phyloP scores from a whole-genome alignment of 257 asterid species.

The Thymus mandschuricus region DNA sequence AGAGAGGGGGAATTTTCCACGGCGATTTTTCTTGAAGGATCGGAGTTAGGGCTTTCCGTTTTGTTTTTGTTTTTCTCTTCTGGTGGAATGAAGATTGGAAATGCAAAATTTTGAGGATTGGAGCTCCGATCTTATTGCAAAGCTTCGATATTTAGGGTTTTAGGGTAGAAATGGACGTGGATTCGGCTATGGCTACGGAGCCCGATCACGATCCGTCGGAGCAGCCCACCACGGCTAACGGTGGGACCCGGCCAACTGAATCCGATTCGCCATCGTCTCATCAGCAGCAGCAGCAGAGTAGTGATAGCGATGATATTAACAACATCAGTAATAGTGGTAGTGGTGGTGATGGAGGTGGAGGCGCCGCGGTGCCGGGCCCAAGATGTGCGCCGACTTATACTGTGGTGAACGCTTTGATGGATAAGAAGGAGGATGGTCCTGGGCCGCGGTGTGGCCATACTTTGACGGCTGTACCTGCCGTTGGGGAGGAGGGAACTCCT shows the following conservation, averaged over 20 bases:
- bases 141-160: slow-evolving; percentile 56
- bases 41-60: slow-evolving; percentile 45
- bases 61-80: neutral
- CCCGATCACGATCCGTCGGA: slow-evolving; percentile 78
- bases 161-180: slow-evolving; percentile 68
- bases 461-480: slow-evolving; percentile 94
- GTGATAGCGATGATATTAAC: slow-evolving; percentile 39
- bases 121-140: slow-evolving; percentile 58
- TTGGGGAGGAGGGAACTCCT: slow-evolving; percentile 89
- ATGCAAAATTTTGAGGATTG: slow-evolving; percentile 51
- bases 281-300: slow-evolving; percentile 41
- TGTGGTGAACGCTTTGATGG: slow-evolving; percentile 77
- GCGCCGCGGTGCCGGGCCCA: slow-evolving; percentile 67
- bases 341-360: slow-evolving; percentile 35
- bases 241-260: slow-evolving; percentile 41
- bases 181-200: slow-evolving; percentile 73
- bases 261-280: slow-evolving; percentile 42
- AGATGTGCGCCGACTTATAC: slow-evolving; percentile 89
- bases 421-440: slow-evolving; percentile 96
- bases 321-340: slow-evolving; percentile 38
- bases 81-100: slow-evolving; percentile 47
- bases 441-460: slow-evolving; percentile 99
- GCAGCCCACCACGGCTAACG: slow-evolving; percentile 50
- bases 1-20: neutral
- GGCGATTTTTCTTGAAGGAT: slow-evolving; percentile 20